Base-by-base conservation (phyloP, 1,284 basidiomycete genomes). In the Wallemia ichthyophaga region DNA sequence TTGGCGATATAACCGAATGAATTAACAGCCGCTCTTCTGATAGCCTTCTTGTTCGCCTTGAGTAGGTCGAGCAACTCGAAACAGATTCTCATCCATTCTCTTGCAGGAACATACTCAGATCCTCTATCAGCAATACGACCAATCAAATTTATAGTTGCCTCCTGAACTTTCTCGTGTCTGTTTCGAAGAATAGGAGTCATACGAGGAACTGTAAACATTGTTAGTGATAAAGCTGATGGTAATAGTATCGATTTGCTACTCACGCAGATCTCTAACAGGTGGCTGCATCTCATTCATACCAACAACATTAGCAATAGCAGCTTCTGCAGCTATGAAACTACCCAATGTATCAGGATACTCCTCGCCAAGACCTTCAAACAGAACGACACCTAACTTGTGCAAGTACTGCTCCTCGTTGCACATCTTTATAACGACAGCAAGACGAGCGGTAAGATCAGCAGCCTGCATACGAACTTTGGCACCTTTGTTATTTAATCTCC, bases 211-310 rank as follows among this genome's bases (percentile, higher is more conserved):
- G 66, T 26, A 21, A 58, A 26, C 58, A n/a, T n/a, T n/a, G n/a
- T n/a, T n/a, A n/a, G n/a, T n/a, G n/a, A n/a, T n/a, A n/a, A n/a
- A n/a, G n/a, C n/a, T n/a, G n/a, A n/a, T n/a, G n/a, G n/a, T n/a
- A n/a, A n/a, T n/a, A n/a, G n/a, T n/a, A n/a, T n/a, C n/a, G n/a
- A n/a, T n/a, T n/a, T n/a, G n/a, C n/a, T n/a, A n/a, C 87, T 78
- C 70, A 91, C 86, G 69, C 60, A 98, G 80, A 75, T 98, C 94
- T 71, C 98, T 98, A 57, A 98, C 89, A 0, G 91, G 94, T 21
- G 94, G 94, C 69, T 94, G 96, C 94, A 99, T 98, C 71, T 96
- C 88, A 13, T 92, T 95, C 94, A 99, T 98, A 72, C 94, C 94
- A 62, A 98, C 91, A 28, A 98, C 94, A 66, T 98, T 98, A 64